These are phyloP conservation scores for Botryotinia globosa DNA, from an alignment of 2,329 filamentous ascomycete species.

Conservation along the genomic window DNA sequence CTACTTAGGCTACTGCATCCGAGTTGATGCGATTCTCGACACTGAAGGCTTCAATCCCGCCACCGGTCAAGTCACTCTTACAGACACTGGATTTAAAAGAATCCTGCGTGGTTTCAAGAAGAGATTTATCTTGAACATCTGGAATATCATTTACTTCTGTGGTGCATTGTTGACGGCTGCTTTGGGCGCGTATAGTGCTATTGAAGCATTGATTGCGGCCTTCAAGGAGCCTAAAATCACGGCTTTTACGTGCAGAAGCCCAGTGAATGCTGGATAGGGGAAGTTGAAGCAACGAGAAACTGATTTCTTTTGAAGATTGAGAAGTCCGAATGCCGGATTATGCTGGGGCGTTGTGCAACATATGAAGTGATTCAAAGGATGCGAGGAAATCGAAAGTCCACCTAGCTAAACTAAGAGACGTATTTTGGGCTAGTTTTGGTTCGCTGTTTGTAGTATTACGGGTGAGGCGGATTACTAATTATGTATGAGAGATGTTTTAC, in stretches of 20 bases:
- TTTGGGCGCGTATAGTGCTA: constrained; percentile 33
- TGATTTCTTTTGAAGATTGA: not conserved
- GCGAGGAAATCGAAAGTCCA: not conserved
- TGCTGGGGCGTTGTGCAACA: too few relatives aligned
- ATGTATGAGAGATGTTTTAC: not conserved
- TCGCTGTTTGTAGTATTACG: not conserved
- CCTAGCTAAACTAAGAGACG: not conserved
- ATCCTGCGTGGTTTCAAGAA: constrained; percentile 26
- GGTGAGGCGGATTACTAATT: not conserved
- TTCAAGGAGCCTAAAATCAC: constrained; percentile 30
- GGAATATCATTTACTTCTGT: constrained; percentile 31
- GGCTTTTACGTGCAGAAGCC: constrained; percentile 30
- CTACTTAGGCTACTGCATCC: constrained; percentile 33
- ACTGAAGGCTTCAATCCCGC: constrained; percentile 36
- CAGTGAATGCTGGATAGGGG: not conserved
- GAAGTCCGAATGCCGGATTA: not conserved
- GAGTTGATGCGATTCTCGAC: constrained; percentile 31
- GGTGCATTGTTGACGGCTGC: constrained; percentile 27
- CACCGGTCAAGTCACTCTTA: constrained; percentile 23
- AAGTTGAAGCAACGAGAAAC: not conserved
- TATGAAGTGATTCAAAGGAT: not conserved
- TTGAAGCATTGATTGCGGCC: constrained; percentile 38
- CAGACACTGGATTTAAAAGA: constrained; percentile 20
- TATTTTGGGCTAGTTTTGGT: not conserved
- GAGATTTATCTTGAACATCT: constrained; percentile 24